phyloP scores from a whole-genome alignment of 2,329 filamentous ascomycete species.

The Phaeosphaeriaceae sp. region DNA sequence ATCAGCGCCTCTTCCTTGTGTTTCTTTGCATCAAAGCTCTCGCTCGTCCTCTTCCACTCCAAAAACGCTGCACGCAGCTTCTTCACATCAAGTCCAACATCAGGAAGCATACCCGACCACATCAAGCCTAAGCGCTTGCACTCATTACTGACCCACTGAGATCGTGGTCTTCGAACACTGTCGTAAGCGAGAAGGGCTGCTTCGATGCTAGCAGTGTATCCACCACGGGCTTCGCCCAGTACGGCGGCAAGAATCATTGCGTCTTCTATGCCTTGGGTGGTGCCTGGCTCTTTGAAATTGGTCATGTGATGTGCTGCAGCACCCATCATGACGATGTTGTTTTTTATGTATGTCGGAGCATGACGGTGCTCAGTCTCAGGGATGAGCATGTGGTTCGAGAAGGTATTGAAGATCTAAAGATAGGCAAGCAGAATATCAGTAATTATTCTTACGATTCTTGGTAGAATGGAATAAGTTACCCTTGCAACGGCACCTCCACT shows the following conservation, averaged over 20 bases:
- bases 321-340: neutral
- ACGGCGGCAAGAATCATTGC: conserved; percentile 1
- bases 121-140: conserved; percentile 1
- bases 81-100: neutral
- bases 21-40: neutral
- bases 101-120: neutral
- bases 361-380: conserved; percentile 1
- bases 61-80: neutral
- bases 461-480: neutral
- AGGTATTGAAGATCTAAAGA: neutral
- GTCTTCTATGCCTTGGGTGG: neutral
- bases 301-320: conserved; percentile 1
- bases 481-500: neutral
- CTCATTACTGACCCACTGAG: neutral
- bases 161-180: neutral
- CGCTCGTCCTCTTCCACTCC: neutral
- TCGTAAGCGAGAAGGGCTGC: neutral
- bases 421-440: neutral
- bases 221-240: neutral
- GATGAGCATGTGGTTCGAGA: neutral
- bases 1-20: neutral
- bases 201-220: neutral
- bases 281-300: neutral
- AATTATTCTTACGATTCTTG: neutral
- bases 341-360: neutral